phyloP scores from a whole-genome alignment of 176 grass and related monocot genomes.

The Guadua angustifolia region DNA sequence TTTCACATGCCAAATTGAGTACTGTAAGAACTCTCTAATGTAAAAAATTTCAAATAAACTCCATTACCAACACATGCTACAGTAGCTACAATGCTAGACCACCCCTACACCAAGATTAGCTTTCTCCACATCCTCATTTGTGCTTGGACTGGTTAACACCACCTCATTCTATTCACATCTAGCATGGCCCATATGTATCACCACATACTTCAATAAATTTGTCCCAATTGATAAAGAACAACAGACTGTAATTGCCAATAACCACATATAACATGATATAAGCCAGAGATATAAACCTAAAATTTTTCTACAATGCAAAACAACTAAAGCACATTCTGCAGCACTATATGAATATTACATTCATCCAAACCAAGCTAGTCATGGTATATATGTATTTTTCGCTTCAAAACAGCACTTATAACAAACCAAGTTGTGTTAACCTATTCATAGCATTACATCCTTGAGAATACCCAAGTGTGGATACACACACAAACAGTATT shows the following conservation, averaged over 20 bases:
- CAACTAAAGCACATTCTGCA: constrained; percentile 9
- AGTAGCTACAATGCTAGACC: neutral
- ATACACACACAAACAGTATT: neutral
- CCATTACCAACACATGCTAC: neutral
- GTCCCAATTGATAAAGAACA: neutral
- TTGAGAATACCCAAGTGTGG: constrained; percentile 7
- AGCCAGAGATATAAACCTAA: neutral
- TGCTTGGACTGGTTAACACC: constrained; percentile 4
- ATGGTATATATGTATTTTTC: neutral
- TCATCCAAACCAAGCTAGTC: constrained; percentile 7
- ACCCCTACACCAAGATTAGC: neutral
- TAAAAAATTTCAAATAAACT: neutral
- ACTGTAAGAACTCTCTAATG: neutral
- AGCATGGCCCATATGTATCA: neutral
- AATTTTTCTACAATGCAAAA: neutral
- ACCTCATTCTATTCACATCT: neutral
- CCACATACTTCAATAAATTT: neutral
- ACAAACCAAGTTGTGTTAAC: neutral
- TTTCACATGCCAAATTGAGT: neutral
- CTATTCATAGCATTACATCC: neutral
- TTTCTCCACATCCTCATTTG: neutral
- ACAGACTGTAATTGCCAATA: neutral
- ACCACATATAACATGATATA: constrained; percentile 3
- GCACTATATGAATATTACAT: neutral
- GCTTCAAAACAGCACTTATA: neutral